Conservation (phyloP, 2,329 filamentous ascomycete species). For the Sarocladium strictum region DNA sequence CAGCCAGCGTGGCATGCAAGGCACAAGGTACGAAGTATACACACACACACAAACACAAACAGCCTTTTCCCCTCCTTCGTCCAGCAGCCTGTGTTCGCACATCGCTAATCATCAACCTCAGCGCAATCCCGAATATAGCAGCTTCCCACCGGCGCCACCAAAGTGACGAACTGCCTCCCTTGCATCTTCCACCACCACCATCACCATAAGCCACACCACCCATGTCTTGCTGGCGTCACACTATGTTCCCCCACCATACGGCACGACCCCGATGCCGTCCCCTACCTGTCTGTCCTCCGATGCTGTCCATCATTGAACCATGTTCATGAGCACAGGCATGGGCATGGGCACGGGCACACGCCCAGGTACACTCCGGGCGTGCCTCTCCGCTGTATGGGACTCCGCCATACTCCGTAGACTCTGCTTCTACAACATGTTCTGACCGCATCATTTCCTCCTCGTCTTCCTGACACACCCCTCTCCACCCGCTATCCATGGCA, state of each 20-base stretch:
- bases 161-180: constrained; percentile 7
- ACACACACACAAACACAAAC: background rate
- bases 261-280: constrained; percentile 5
- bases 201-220: constrained; percentile 1
- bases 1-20: constrained; percentile 8
- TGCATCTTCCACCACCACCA: constrained; percentile 1
- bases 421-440: background rate
- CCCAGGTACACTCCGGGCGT: constrained; percentile 2
- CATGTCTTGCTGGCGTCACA: constrained; percentile 9
- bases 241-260: constrained; percentile 6
- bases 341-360: background rate
- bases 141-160: constrained; percentile 1
- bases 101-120: background rate
- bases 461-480: background rate
- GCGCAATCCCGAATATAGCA: background rate
- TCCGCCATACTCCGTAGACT: background rate
- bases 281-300: background rate
- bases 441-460: background rate
- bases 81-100: background rate
- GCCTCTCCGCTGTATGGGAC: background rate
- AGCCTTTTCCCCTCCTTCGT: background rate
- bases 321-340: background rate
- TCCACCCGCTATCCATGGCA: background rate
- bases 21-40: constrained; percentile 4
- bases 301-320: background rate